Evolutionary conservation across 192 early-diverging fungal species (phyloP).

Genomic region (Piromyces finnis): DNA sequence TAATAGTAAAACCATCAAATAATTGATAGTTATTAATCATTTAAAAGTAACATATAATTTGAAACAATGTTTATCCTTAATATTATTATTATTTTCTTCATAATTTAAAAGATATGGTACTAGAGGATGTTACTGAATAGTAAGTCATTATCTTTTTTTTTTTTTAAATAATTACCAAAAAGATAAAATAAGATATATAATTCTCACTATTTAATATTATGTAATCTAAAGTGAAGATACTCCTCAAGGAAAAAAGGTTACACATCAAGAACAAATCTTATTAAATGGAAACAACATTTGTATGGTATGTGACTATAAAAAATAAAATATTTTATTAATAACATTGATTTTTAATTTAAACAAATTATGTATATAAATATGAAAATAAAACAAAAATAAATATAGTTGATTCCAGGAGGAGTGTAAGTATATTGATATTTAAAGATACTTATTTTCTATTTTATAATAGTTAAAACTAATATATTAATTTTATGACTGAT

Average conservation of each 20-base stretch:
- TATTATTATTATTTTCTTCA: no score
- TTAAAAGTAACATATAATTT: no score
- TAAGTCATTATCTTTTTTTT: conserved; percentile 34
- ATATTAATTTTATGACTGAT: no score
- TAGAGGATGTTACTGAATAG: conserved; percentile 93
- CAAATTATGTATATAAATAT: no score
- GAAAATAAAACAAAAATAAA: not conserved
- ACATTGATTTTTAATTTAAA: no score
- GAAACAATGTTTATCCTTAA: not conserved
- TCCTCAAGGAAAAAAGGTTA: conserved; percentile 49
- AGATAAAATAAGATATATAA: no score
- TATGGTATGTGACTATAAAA: conserved; percentile 58
- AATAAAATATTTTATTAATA: no score
- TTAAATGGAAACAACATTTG: conserved; percentile 96
- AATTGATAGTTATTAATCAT: no score
- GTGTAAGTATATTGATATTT: not conserved
- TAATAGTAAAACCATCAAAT: not conserved
- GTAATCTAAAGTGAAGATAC: conserved; percentile 57
- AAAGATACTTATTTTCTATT: no score
- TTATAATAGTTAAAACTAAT: no score
- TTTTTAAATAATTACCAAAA: no score
- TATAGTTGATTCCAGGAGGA: not conserved
- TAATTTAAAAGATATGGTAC: conserved; percentile 63
- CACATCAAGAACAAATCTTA: conserved; percentile 72
- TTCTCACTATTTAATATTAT: no score